These are phyloP conservation scores for Dothideomycetes sp. DNA, from an alignment of 2,329 filamentous ascomycete species.

Conservation along the genomic window DNA sequence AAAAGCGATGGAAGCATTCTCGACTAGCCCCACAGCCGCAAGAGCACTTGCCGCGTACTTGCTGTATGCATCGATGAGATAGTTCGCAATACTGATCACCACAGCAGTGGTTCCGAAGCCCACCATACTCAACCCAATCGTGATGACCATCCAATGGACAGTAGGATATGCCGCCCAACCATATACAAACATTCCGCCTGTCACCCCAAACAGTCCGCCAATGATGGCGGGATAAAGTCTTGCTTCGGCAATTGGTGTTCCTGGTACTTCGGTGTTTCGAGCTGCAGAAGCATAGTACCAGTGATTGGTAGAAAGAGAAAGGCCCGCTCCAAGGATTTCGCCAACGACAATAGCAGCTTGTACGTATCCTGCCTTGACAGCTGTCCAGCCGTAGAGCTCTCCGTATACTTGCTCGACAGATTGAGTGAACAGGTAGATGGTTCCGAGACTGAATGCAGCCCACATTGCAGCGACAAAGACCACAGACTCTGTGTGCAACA, in stretches of 20 bases:
- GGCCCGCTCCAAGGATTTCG: conserved; percentile 26
- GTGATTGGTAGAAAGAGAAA: conserved; percentile 21
- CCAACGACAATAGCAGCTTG: conserved; percentile 36
- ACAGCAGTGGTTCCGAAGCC: conserved; percentile 39
- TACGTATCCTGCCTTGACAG: conserved; percentile 32
- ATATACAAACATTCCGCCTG: conserved; percentile 40
- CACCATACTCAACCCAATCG: conserved; percentile 36
- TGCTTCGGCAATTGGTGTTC: conserved; percentile 31
- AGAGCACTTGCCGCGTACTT: conserved; percentile 40
- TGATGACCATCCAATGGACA: conserved; percentile 37
- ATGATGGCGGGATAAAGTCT: conserved; percentile 33
- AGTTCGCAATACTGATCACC: conserved; percentile 36
- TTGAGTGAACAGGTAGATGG: conserved; percentile 40
- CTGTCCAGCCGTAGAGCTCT: conserved; percentile 27
- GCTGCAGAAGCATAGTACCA: conserved; percentile 24
- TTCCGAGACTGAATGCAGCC: conserved; percentile 37
- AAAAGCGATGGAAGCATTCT: conserved; percentile 38
- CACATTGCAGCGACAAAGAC: conserved; percentile 37
- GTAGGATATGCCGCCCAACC: conserved; percentile 35
- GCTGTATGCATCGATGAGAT: conserved; percentile 39
- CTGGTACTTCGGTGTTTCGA: conserved; percentile 25
- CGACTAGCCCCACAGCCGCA: conserved; percentile 36
- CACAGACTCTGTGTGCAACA: conserved; percentile 39
- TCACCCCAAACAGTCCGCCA: conserved; percentile 34
- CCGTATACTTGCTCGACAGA: conserved; percentile 33